A percentile compares a stretch with the other conserved stretches of the same genome.
phyloP scores from a whole-genome alignment of 495 filamentous ascomycete species.

The Penicillium goetzii region DNA sequence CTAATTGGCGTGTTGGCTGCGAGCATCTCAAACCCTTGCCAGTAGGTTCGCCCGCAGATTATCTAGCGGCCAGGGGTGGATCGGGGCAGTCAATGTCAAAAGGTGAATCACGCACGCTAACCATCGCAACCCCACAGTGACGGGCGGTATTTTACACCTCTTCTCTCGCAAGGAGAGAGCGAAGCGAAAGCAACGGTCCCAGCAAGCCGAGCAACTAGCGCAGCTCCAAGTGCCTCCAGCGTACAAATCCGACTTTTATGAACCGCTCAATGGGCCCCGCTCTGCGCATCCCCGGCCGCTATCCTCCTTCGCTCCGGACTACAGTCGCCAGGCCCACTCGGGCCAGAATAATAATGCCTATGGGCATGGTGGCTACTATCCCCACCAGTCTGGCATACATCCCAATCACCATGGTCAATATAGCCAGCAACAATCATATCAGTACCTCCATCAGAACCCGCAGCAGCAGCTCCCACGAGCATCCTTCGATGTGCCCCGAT shows the following conservation, averaged over 20 bases:
- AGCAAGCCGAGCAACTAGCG: conserved; percentile 14
- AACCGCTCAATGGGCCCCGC: conserved; percentile 20
- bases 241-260: conserved; percentile 23
- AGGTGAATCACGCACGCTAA: conserved; percentile 23
- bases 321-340: conserved; percentile 21
- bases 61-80: conserved; percentile 3
- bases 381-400: not conserved
- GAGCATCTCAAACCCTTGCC: conserved; percentile 18
- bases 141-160: conserved; percentile 25
- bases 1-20: conserved; percentile 20
- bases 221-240: conserved; percentile 23
- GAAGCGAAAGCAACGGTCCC: conserved; percentile 27
- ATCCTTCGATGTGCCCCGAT: conserved; percentile 29
- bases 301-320: conserved; percentile 36
- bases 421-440: conserved; percentile 5
- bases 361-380: not conserved
- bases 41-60: conserved; percentile 23
- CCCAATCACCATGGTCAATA: not conserved
- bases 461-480: conserved; percentile 26
- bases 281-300: conserved; percentile 33
- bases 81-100: conserved; percentile 2
- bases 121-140: conserved; percentile 26
- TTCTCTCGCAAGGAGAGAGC: conserved; percentile 38
- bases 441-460: not conserved
- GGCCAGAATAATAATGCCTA: not conserved